Conservation (phyloP, 768 basidiomycete genomes). For the Suillus hirtellus region DNA sequence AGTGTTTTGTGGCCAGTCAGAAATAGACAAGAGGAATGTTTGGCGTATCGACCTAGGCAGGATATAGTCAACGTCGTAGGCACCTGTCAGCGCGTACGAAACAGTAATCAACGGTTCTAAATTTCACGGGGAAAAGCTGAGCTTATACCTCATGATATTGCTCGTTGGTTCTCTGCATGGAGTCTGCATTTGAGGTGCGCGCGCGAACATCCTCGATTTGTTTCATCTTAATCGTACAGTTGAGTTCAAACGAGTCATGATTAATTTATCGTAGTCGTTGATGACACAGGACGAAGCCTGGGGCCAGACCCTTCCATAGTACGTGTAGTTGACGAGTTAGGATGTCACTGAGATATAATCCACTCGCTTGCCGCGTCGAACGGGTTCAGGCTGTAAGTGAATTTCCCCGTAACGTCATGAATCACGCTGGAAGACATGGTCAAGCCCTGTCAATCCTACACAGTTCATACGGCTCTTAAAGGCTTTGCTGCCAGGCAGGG, state of each 20-base stretch:
- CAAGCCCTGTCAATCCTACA: no score
- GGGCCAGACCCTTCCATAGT: no score
- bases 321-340: no score
- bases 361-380: no score
- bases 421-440: no score
- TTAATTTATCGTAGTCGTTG: constrained; percentile 60
- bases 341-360: no score
- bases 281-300: constrained; percentile 28
- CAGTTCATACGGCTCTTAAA: no score
- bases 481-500: no score
- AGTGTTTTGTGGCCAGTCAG: constrained; percentile 59
- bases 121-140: background rate
- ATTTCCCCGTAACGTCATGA: no score
- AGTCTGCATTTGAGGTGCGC: constrained; percentile 55
- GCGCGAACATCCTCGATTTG: constrained; percentile 45
- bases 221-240: no score
- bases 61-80: constrained; percentile 63
- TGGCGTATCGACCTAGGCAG: constrained; percentile 63
- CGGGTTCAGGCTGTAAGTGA: no score
- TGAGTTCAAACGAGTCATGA: constrained; percentile 42
- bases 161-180: constrained; percentile 68
- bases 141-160: constrained; percentile 69
- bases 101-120: background rate
- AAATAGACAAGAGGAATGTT: constrained; percentile 69
- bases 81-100: constrained; percentile 37